These are phyloP conservation scores for Lentinula sp. DNA, from an alignment of 768 basidiomycete species.

Conservation along the genomic window DNA sequence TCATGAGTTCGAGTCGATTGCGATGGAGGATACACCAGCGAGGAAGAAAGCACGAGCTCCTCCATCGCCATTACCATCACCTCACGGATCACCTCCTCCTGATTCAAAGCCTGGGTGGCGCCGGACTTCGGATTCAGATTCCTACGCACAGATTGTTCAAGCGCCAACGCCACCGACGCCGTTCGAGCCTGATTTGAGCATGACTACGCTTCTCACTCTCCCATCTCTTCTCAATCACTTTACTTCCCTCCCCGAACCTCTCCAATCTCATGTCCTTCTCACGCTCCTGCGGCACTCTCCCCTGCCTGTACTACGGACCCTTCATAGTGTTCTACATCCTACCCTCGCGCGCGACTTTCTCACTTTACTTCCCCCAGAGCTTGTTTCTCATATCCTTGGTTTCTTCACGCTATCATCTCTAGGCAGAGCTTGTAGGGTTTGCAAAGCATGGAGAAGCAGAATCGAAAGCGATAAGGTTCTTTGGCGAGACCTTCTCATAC, in stretches of 20 bases:
- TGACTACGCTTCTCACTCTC: constrained; percentile 82
- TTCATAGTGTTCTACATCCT: constrained; percentile 84
- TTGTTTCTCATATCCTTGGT: constrained; percentile 83
- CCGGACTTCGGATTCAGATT: constrained; percentile 15
- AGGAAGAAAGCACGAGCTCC: constrained; percentile 74
- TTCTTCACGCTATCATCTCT: constrained; percentile 80
- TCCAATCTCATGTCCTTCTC: constrained; percentile 92
- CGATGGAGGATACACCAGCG: constrained; percentile 47
- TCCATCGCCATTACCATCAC: constrained; percentile 10
- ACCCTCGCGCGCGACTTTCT: constrained; percentile 94
- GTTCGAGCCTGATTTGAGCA: constrained; percentile 72
- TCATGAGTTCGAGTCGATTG: constrained; percentile 34
- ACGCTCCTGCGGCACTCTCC: constrained; percentile 90
- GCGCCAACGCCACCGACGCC: not conserved
- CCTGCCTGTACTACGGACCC: constrained; percentile 81
- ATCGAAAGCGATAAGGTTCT: constrained; percentile 88
- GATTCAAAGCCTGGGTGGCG: not conserved
- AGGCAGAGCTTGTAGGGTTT: constrained; percentile 84
- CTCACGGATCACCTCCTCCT: not conserved
- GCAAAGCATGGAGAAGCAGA: constrained; percentile 83
- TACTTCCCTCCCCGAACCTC: constrained; percentile 64
- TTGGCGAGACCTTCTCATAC: constrained; percentile 83
- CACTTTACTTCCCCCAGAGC: constrained; percentile 84
- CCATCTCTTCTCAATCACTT: constrained; percentile 82
- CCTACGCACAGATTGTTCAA: not conserved